Evolutionary conservation across 768 basidiomycete species (phyloP).

Genomic region (Collybiopsis luxurians): DNA sequence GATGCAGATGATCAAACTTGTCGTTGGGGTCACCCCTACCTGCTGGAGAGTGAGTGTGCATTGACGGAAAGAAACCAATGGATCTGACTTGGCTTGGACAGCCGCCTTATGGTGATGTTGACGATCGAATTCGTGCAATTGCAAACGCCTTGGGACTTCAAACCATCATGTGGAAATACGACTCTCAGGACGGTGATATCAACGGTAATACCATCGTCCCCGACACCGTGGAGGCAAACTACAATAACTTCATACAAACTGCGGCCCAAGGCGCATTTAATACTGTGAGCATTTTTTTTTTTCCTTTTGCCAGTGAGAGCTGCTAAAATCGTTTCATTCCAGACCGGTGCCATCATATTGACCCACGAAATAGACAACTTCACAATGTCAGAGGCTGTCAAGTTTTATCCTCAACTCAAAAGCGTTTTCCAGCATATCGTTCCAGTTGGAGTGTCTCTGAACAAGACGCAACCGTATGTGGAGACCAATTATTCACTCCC

Average conservation of each 20-base stretch:
- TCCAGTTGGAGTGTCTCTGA: constrained; percentile 50
- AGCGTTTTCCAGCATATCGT: constrained; percentile 50
- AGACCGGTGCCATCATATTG: constrained; percentile 52
- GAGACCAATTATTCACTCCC: constrained; percentile 43
- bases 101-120: constrained; percentile 69
- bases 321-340: neutral
- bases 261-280: constrained; percentile 42
- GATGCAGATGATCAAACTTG: constrained; percentile 56
- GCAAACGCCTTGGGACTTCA: constrained; percentile 63
- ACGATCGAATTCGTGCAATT: constrained; percentile 74
- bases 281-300: constrained; percentile 24
- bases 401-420: constrained; percentile 44
- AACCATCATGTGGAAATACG: constrained; percentile 72
- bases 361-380: constrained; percentile 60
- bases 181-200: constrained; percentile 50
- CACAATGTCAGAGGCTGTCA: constrained; percentile 60
- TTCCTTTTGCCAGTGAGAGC: neutral
- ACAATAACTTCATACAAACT: constrained; percentile 47
- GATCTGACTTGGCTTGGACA: constrained; percentile 17
- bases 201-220: constrained; percentile 25
- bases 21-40: constrained; percentile 52
- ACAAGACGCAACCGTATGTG: constrained; percentile 50
- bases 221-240: constrained; percentile 49
- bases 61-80: neutral
- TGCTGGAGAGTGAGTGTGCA: constrained; percentile 51